Evolutionary conservation across 2,329 filamentous ascomycete genomes (phyloP).

Genomic region (Didymella pomorum): DNA sequence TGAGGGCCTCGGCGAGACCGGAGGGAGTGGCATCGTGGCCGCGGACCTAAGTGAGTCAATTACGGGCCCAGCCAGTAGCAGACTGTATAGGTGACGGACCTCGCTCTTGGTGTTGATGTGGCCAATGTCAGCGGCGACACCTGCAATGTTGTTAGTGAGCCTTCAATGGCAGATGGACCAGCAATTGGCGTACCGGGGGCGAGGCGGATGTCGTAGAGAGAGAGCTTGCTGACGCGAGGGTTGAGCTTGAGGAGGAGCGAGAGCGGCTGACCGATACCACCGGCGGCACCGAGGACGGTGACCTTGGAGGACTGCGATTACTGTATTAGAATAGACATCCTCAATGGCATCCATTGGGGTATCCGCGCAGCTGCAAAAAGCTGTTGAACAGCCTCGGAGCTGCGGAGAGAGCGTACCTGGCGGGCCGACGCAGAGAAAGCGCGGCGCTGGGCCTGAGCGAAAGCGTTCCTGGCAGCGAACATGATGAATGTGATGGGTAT

Average conservation of each 20-base stretch:
- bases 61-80: too few species aligned
- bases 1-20: constrained; percentile 80
- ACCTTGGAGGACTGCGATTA: constrained; percentile 88
- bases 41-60: constrained; percentile 66
- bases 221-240: constrained; percentile 90
- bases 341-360: constrained; percentile 24
- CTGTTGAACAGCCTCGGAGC: constrained; percentile 26
- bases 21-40: constrained; percentile 82
- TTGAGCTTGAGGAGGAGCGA: constrained; percentile 99
- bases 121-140: constrained; percentile 96
- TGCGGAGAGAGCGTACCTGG: constrained; percentile 54
- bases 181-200: constrained; percentile 75
- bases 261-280: constrained; percentile 97
- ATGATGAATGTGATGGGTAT: constrained; percentile 55
- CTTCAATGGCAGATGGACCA: background rate
- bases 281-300: constrained; percentile 92
- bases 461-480: constrained; percentile 70
- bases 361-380: constrained; percentile 29
- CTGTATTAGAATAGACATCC: background rate
- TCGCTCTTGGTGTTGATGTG: constrained; percentile 99
- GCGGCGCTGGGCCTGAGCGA: constrained; percentile 60
- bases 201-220: constrained; percentile 96
- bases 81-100: too few species aligned
- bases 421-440: constrained; percentile 62
- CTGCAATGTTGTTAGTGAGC: constrained; percentile 57